Base-by-base conservation (phyloP, 2,329 filamentous ascomycete genomes). In the Cordyceps javanica region DNA sequence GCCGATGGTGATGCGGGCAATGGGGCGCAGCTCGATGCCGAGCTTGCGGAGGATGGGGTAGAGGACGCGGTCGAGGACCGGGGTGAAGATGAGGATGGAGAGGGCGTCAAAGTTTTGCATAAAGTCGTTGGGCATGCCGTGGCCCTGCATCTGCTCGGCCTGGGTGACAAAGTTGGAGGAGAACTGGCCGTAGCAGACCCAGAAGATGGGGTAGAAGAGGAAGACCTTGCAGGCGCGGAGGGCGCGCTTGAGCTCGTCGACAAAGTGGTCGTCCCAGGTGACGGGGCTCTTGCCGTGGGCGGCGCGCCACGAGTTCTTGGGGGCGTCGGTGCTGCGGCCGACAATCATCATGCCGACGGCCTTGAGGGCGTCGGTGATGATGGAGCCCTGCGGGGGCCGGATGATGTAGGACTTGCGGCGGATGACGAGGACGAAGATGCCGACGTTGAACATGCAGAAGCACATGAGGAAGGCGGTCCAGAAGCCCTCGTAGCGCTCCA, bases 201-300 rank as follows among this genome's bases (percentile, higher is more conserved):
- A 88, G 74, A 83, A 88, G 63, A 86, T 77, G 34, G 85, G 83
- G 62, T 83, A 85, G 67, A 86, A 85, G 61, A 79, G 66, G 61
- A 90, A 90, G 56, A 90, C 86, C 64, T 86, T 84, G 77, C 87
- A 91, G 16, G 87, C 88, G 79, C 88, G 68, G 6, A 80, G 68
- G 1, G 75, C 67, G 76, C 85, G 84, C 73, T 87, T 87, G 51
- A 91, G 74, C 67, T 91, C 88, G 3, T 89, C 86, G 51, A 91
- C 75, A 63, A 90, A 91, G 63, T 80, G 77, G 64, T 90, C 85
- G 55, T 88, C 81, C 85, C 87, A 90, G 0, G 77, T 74, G 26
- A 82, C 70, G 9, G 62, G 58, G 67, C 65, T 67, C 65, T 69
- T 75, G 56, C 76, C 73, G 59, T 81, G 72, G 59, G 77, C 80